Base-by-base conservation (phyloP, 2,329 filamentous ascomycete species). In the Aspergillus felis region DNA sequence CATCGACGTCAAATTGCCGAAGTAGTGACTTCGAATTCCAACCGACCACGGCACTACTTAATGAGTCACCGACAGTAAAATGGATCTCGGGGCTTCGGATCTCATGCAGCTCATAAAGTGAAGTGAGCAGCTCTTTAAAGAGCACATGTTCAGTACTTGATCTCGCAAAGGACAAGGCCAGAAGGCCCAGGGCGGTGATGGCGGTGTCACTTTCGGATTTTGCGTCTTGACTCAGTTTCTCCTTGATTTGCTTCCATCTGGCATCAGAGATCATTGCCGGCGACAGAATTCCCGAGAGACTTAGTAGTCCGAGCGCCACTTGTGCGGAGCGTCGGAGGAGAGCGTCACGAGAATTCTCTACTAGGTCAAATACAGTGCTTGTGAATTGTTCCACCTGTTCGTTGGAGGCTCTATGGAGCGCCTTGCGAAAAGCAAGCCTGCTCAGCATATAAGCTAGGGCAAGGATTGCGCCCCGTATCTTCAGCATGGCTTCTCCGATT, bases 51-150 rank as follows among this genome's bases (percentile, higher is more conserved):
- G 89, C 84, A 50, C 89, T 89, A 50, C 89, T 88, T 54, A 97
- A 82, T 12, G 94, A 91, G 71, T 96, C 92, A 14, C 94, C 94
- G 28, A 96, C 86, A 0, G 91, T 85, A 70, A 99, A 97, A 61
- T 97, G 93, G 1, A 92, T 83, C 71, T 97, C 93, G 0, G 90
- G 85, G 64, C 92, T 88, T 64, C 90, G 90, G 47, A 94, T 85
- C 69, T 96, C 92, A 65, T 95, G 89, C 3, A 97, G 79, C 9
- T 82, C 82, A 69, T 92, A 90, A 0, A 97, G 78, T 28, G 84
- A 85, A 10, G 85, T 81, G 12, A 91, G 75, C 5, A 96, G 83
- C 9, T 80, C 76, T 3, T 71, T 66, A 46, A 73, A 71, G 12
- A 66, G 53, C 17, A 60, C 53, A 2, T 78, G 75, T 32, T 72